Evolutionary conservation across 2,329 filamentous ascomycete genomes (phyloP).

Genomic region (Aspergillus sp.): DNA sequence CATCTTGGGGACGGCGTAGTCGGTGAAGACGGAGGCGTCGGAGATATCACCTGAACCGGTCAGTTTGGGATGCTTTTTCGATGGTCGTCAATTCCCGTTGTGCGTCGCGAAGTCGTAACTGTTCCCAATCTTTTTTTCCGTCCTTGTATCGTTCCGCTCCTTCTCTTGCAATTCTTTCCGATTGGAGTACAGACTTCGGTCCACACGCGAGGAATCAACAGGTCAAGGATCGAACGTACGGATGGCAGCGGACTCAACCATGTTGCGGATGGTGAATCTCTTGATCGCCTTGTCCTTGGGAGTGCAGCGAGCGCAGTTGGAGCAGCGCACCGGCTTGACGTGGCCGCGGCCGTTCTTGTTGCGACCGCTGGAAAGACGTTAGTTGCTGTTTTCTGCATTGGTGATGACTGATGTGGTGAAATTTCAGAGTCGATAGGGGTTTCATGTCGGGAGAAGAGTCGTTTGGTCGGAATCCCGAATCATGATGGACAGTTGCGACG

Average conservation of each 20-base stretch:
- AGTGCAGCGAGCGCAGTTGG: constrained; percentile 84
- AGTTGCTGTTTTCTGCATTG: constrained; percentile 10
- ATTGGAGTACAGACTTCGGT: constrained; percentile 6
- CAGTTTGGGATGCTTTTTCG: neutral
- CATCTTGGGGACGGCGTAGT: constrained; percentile 99
- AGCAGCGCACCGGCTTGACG: constrained; percentile 98
- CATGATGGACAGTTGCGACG: neutral
- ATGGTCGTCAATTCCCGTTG: neutral
- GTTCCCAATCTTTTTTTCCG: neutral
- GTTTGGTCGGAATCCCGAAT: too few species aligned
- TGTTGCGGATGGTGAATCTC: constrained; percentile 99
- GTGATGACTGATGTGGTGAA: neutral
- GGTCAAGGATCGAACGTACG: constrained; percentile 64
- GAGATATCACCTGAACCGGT: constrained; percentile 88
- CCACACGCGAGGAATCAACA: constrained; percentile 13
- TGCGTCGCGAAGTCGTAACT: neutral
- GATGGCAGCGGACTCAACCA: constrained; percentile 99
- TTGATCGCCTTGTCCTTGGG: constrained; percentile 99
- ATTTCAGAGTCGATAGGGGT: neutral
- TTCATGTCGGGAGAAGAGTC: neutral
- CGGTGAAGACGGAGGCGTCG: constrained; percentile 96
- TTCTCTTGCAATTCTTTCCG: constrained; percentile 10
- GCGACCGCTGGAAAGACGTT: constrained; percentile 66
- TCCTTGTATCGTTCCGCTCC: neutral
- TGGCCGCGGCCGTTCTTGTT: constrained; percentile 99